These are phyloP conservation scores for Dictyostelium capitatum DNA, from an alignment of 78 protist species.

Conservation along the genomic window DNA sequence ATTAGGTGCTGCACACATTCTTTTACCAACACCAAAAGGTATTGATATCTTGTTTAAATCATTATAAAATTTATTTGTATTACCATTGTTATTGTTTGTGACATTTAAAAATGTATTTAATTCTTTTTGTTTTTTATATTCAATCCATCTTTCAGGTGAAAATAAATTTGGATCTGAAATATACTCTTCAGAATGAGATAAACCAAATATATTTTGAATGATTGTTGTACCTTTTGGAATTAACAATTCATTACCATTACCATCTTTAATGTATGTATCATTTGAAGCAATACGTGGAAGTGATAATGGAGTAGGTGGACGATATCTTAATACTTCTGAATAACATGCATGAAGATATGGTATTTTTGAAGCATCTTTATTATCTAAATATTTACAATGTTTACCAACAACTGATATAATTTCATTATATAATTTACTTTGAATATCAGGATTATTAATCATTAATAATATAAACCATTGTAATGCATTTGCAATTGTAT, in stretches of 20 bases:
- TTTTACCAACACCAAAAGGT: not conserved
- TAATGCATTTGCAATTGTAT: not conserved
- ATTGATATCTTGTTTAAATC: not conserved
- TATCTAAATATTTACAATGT: not conserved
- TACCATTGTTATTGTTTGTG: not conserved
- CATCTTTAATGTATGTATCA: not conserved
- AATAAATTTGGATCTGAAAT: not conserved
- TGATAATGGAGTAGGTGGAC: constrained; percentile 18
- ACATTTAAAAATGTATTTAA: not conserved
- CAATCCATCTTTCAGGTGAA: constrained; percentile 59
- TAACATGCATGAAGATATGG: not conserved
- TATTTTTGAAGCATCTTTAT: not conserved
- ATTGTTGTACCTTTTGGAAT: constrained; percentile 67
- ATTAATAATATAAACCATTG: not conserved
- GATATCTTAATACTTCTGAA: not conserved
- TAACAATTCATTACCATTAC: not conserved
- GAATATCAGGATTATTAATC: constrained; percentile 46
- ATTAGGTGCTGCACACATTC: not conserved
- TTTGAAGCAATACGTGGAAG: not conserved
- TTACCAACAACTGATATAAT: constrained; percentile 30
- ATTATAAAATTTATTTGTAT: not conserved
- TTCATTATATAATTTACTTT: constrained; percentile 24
- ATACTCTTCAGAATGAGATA: not conserved
- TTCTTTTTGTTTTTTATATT: not conserved
- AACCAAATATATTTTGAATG: not conserved